Evolutionary conservation across 768 basidiomycete genomes (phyloP), one percentile per base, ranked within the genome.

Genomic region (Tulasnella sp.): DNA sequence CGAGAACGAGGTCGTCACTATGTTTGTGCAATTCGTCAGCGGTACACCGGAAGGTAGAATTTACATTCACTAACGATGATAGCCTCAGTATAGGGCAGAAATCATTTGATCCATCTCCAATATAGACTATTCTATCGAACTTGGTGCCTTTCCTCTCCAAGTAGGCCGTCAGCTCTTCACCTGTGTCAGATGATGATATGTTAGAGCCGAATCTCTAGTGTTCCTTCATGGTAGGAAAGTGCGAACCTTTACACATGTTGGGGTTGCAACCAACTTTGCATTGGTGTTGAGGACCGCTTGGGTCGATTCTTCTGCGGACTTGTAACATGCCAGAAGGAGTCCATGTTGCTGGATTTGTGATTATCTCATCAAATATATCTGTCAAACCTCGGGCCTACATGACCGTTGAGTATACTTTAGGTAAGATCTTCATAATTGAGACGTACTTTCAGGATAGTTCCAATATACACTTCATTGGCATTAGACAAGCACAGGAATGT

Each of bases 181-280:
- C 92, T 90, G 58, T 1, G 5, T 5, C 16, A 16, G 6, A 5
- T 8, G 48, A 19, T 10, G 9, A 2, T 49, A 47, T 10, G 15
- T 10, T 24, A 13, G 8, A 9, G 28, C 48, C 32, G 45, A 16
- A 15, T 49, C 16, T 7, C 4, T 24, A 25, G 3, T 3, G 37
- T 40, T 12, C 25, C 10, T n/a, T 32, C n/a, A n/a, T 10, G 24
- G 22, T 29, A 27, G 50, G 6, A 41, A 19, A 40, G 16, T 9
- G 58, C 63, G 35, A 16, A 80, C 88, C 89, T 71, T 99, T 99
- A 72, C 95, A 99, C 92, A 99, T 95, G 70, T 99, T 98, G 12
- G 81, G 76, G 51, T 81, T 80, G 69, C 95, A 99, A 5, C 93
- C 93, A 45, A 93, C 73, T 37, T 69, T 70, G 67, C 95, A 99